Base-by-base conservation (phyloP, 352 stramenopile species). In the Pythium dissotocum region DNA sequence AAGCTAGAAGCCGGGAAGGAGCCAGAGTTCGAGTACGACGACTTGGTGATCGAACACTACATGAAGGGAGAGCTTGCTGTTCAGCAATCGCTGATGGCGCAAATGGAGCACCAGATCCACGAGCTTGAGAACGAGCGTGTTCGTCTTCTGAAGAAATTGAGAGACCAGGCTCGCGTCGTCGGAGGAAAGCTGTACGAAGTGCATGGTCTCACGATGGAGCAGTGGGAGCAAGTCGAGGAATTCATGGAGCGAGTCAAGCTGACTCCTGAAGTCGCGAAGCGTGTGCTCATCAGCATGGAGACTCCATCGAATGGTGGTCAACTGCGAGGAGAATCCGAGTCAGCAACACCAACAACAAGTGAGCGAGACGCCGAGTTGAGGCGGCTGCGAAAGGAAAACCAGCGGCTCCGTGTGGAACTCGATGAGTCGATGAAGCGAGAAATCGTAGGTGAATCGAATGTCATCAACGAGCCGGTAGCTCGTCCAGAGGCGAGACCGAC, bases 181-280 rank as follows among this genome's bases (percentile, higher is more conserved):
- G 77, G 80, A 3, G 66, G 74, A 9, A 84, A 87, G 40, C 57
- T 90, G 4, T 89, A 83, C 54, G 78, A 91, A 26, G 61, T 72
- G 13, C 78, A 89, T 65, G 81, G 81, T 0, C 69, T 91, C 32
- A 88, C 78, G 0, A 82, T 61, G 2, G 81, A 88, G 33, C 76
- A 89, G 54, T 89, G 78, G 80, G 21, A 64, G 42, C 68, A 76
- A 35, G 81, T 90, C 1, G 78, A 90, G 68, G 77, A 82, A n/a
- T 87, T 90, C 62, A 90, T 93, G 56, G 77, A 89, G 52, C 71
- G 78, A 24, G 73, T 92, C 9, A 85, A 87, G 38, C 69, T 76
- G 36, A 85, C 83, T 0, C 80, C 80, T 1, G 80, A 91, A 61
- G 75, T 88, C 18, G 79, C 78, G 1, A 82, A 80, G 44, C 70